Evolutionary conservation across 352 stramenopile species (phyloP).

Genomic region (Vaucheria bursata): DNA sequence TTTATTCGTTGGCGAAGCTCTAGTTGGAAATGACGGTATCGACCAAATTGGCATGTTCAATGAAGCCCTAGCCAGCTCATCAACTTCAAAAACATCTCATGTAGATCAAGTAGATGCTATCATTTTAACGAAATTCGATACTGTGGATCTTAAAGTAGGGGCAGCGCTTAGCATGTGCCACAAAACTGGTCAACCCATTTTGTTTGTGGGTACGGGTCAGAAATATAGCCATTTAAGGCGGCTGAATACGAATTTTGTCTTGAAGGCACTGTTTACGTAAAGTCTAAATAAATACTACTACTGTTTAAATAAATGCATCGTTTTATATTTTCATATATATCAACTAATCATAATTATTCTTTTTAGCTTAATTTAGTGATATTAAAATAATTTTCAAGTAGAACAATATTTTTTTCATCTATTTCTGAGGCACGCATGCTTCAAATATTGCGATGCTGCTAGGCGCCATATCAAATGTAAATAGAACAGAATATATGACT

Average conservation of each 20-base stretch:
- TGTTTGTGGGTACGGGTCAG: conserved; percentile 97
- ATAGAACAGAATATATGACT: no score
- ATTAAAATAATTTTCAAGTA: no score
- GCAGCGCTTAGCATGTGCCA: conserved; percentile 97
- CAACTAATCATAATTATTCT: no score
- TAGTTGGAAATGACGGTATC: conserved; percentile 97
- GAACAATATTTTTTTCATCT: no score
- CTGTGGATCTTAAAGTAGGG: conserved; percentile 98
- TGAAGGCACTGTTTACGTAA: conserved; percentile 85
- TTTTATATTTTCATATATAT: no score
- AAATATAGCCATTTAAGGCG: conserved; percentile 99
- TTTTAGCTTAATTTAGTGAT: no score
- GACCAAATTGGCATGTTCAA: conserved; percentile 65
- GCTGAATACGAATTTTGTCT: conserved; percentile 86
- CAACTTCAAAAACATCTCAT: conserved; percentile 51
- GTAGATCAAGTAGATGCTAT: conserved; percentile 91
- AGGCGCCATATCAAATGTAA: no score
- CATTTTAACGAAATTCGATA: conserved; percentile 99
- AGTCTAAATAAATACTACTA: no score
- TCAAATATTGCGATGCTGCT: no score
- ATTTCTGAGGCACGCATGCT: no score
- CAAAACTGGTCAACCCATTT: conserved; percentile 93
- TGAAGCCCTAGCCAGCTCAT: conserved; percentile 65
- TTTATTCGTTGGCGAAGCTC: conserved; percentile 95
- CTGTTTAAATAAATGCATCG: neutral